Conservation (phyloP, 2,329 filamentous ascomycete species). For the Ophiostoma triangulosporum region DNA sequence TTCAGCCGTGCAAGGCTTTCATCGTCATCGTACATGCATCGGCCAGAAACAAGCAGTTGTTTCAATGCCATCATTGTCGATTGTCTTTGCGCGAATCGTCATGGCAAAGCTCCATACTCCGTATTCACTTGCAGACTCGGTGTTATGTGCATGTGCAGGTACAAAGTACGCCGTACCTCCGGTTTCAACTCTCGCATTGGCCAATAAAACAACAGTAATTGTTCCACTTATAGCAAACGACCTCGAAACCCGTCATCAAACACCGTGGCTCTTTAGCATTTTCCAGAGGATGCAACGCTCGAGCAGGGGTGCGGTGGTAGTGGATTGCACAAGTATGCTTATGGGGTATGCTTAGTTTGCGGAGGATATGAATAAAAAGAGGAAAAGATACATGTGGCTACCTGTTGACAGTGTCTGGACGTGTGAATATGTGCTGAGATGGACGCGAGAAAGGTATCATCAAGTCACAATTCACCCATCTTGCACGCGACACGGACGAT, state of each 20-base stretch:
- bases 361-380: background rate
- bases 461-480: background rate
- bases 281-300: background rate
- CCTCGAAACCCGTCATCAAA: slow-evolving; percentile 27
- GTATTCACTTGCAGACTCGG: background rate
- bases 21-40: background rate
- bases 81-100: too few relatives aligned
- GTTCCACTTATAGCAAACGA: slow-evolving; percentile 25
- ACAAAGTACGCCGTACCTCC: background rate
- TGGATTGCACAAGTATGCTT: background rate
- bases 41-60: background rate
- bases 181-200: background rate
- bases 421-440: background rate
- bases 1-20: background rate
- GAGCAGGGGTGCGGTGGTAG: background rate
- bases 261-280: slow-evolving; percentile 23
- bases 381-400: background rate
- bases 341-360: too few relatives aligned
- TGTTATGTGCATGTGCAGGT: background rate
- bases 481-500: too few relatives aligned
- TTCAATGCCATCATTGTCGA: background rate
- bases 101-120: too few relatives aligned
- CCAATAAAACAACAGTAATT: background rate
- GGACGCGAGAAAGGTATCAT: background rate
- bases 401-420: background rate